phyloP scores from a whole-genome alignment of 495 filamentous ascomycete genomes.

The Aspergillus egyptiacus region DNA sequence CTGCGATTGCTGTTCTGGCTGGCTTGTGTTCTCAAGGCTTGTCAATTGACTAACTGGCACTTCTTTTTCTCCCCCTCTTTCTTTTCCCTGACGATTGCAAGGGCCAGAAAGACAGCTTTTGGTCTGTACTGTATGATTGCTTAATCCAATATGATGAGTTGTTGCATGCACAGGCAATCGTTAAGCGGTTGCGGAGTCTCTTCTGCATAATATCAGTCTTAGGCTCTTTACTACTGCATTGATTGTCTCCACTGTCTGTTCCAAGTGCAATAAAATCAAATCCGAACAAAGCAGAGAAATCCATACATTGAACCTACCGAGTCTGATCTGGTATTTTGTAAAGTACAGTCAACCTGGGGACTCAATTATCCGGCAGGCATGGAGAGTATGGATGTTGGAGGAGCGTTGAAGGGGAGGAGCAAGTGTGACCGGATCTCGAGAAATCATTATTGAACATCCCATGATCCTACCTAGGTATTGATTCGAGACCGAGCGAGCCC shows the following conservation, averaged over 20 bases:
- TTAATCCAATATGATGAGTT: slow-evolving; percentile 5
- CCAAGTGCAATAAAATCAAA: slow-evolving; percentile 2
- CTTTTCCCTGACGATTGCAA: neutral
- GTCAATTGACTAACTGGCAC: neutral
- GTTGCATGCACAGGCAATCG: slow-evolving; percentile 20
- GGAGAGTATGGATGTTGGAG: neutral
- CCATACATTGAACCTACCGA: neutral
- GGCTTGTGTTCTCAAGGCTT: neutral
- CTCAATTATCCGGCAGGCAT: slow-evolving; percentile 1
- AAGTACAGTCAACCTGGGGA: neutral
- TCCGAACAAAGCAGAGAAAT: neutral
- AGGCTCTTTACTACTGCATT: slow-evolving; percentile 28
- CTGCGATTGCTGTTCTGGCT: slow-evolving; percentile 1
- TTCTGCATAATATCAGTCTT: slow-evolving; percentile 30
- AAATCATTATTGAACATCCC: slow-evolving; percentile 1
- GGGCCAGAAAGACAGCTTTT: no score
- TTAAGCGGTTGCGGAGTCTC: slow-evolving; percentile 18
- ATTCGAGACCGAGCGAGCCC: slow-evolving; percentile 1
- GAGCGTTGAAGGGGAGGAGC: neutral
- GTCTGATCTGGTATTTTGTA: neutral
- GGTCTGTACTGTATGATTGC: slow-evolving; percentile 7
- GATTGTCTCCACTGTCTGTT: slow-evolving; percentile 23
- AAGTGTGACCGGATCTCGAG: slow-evolving; percentile 1
- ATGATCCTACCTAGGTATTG: no score
- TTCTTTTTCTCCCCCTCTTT: no score